Evolutionary conservation across 116 monocot species (phyloP), one percentile per base, ranked within the genome.

Genomic region (Dioscorea cayenensis): DNA sequence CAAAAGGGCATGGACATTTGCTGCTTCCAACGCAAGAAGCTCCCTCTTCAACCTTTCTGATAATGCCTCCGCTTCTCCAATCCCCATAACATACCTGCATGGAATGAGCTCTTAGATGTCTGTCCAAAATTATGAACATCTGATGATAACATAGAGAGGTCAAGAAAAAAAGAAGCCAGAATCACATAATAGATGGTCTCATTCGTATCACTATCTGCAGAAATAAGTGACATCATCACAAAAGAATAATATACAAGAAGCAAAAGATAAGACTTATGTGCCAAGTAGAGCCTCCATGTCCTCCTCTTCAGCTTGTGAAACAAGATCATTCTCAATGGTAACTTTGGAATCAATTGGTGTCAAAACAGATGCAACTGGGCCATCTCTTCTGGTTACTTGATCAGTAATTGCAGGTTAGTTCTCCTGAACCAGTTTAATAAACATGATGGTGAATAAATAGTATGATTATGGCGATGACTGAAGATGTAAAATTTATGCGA

Each of bases 221-320:
- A 25, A 21, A 4, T 9, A 19, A 22, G 23, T 3, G 4, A 61
- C 23, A 20, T 9, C 10, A 10, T 4, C 4, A 22, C 19, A 21
- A 25, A 21, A 22, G 20, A 61, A 20, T 9, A 20, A 29, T 49
- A 60, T 12, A 51, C 3, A 23, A 69, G 28, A 21, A 72, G 23
- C 49, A 48, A 36, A 63, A 74, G 51, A 48, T 18, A 74, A 60
- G 49, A 79, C 85, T 66, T 89, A 99, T 94, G 90, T 94, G 51
- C 89, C 94, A 79, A 99, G 91, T 83, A 99, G 99, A 36, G 97
- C 86, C 69, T 99, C 99, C 93, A 99, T 90, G 71, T 99, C 99
- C 78, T n/a, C n/a, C n/a, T 99, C 99, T 83, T 94, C 93, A 63
- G 85, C 99, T 85, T 99, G 99, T 38, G 94, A 94, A 59, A 91